Evolutionary conservation across 345 rosid species (phyloP), one percentile per base, ranked within the genome.

Genomic region (Nasturtium officinale): DNA sequence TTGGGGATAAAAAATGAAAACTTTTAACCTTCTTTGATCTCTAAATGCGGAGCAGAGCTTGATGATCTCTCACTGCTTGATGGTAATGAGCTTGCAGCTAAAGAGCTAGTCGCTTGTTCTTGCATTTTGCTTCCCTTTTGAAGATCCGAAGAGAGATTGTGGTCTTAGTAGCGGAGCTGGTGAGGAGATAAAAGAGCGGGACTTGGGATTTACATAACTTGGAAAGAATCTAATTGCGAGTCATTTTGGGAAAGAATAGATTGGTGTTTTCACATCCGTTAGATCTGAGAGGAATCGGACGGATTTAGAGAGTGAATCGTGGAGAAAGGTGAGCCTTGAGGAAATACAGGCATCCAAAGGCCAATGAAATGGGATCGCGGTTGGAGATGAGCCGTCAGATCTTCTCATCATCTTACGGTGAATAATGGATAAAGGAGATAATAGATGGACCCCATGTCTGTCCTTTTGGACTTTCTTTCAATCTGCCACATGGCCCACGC

Each of bases 61-160:
- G 99, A 90, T 32, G 99, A 96, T 77, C 96, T 86, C 78, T 96
- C 99, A 33, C 99, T 92, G 77, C 99, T 92, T 16, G 97, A 92
- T 5, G 89, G 95, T 37, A 96, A 40, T 65, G 99, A 95, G 78
- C 85, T 91, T 2, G 93, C 96, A 2, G 96, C 89, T 11, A 90
- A 40, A 30, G 96, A 90, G 61, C 97, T 88, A 9, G 96, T 85
- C 8, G 90, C 85, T 74, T 84, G 97, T 53, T 90, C 99, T 63
- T 91, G 96, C 99, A 96, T 92, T 65, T 63, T 21, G 23, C 47
- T 79, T 80, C 1, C 1, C 70, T 50, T 68, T 12, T 10, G 17
- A 5, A 71, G 65, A 65, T 43, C 35, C 17, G 32, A 51, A 40
- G 20, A 55, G 3, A 13, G 43, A 15, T 67, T 20, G 63, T 56